A percentile compares a stretch with the other conserved stretches of the same genome.
These are phyloP conservation scores for Fonsecaea nubica DNA, from an alignment of 2,329 filamentous ascomycete genomes.

Conservation along the genomic window DNA sequence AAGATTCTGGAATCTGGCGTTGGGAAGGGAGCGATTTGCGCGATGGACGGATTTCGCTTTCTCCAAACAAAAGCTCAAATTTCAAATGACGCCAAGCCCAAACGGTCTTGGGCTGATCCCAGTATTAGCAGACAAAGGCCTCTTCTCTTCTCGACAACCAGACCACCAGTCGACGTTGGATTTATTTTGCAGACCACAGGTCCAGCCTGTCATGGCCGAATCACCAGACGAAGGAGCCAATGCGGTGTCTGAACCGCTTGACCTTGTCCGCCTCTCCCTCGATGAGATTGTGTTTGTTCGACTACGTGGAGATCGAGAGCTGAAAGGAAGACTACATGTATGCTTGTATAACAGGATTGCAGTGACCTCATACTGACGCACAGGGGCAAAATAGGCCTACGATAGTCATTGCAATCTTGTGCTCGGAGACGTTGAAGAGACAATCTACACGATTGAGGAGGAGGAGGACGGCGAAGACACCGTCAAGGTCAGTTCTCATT, in stretches of 20 bases:
- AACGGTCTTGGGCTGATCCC: not conserved
- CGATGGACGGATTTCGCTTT: not conserved
- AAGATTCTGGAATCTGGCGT: not conserved
- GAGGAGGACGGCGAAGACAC: slow-evolving; percentile 79
- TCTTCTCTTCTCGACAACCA: not conserved
- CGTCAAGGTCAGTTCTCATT: slow-evolving; percentile 65
- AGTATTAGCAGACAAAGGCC: not conserved
- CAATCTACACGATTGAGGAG: slow-evolving; percentile 90
- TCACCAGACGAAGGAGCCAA: slow-evolving; percentile 71
- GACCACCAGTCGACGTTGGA: not conserved
- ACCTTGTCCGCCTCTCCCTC: slow-evolving; percentile 90
- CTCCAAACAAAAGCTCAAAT: slow-evolving; percentile 1
- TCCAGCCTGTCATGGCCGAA: slow-evolving; percentile 72
- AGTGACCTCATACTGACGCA: slow-evolving; percentile 34
- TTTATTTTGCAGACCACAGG: not conserved
- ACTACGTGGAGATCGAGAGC: slow-evolving; percentile 90
- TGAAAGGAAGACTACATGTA: slow-evolving; percentile 94
- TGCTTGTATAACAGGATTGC: slow-evolving; percentile 45
- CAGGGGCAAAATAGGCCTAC: slow-evolving; percentile 71
- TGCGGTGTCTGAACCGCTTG: slow-evolving; percentile 87
- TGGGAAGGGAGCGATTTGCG: not conserved
- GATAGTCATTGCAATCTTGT: slow-evolving; percentile 98
- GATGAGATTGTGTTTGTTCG: slow-evolving; percentile 97
- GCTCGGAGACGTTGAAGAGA: slow-evolving; percentile 95
- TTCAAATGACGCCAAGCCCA: slow-evolving; percentile 23